Conservation (phyloP, 495 filamentous ascomycete genomes). For the Hyaloscypha hepaticicola region DNA sequence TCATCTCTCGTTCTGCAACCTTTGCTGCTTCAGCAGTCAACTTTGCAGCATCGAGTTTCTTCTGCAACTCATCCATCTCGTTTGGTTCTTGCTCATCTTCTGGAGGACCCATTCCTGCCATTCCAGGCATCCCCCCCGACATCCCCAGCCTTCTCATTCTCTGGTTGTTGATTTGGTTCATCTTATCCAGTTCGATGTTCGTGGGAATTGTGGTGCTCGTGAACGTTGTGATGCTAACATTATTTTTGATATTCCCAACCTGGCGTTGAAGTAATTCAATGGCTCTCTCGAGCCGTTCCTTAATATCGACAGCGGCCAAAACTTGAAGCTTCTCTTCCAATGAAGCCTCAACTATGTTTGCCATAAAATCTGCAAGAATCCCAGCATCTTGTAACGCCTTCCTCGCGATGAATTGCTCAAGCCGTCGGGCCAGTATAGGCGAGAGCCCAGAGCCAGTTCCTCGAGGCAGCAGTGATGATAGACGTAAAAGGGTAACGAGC, state of each 20-base stretch:
- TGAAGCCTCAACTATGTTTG: conserved; percentile 78
- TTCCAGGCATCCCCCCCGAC: conserved; percentile 43
- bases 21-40: conserved; percentile 69
- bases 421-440: conserved; percentile 76
- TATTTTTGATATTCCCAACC: conserved; percentile 76
- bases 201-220: conserved; percentile 57
- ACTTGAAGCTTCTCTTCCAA: conserved; percentile 88
- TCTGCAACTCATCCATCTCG: conserved; percentile 89
- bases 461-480: conserved; percentile 72
- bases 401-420: conserved; percentile 79
- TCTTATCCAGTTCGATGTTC: conserved; percentile 51
- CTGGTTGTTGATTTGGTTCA: conserved; percentile 51
- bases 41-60: conserved; percentile 77
- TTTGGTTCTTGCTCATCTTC: conserved; percentile 72
- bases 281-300: conserved; percentile 72
- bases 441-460: conserved; percentile 61
- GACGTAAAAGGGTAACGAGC: conserved; percentile 72
- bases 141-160: conserved; percentile 53
- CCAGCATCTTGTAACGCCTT: conserved; percentile 80
- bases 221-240: conserved; percentile 72
- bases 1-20: conserved; percentile 85
- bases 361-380: conserved; percentile 92
- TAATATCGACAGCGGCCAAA: conserved; percentile 71
- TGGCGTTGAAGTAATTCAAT: conserved; percentile 79
- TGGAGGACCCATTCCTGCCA: conserved; percentile 35